A percentile compares a stretch with the other conserved stretches of the same genome.
phyloP scores from a whole-genome alignment of 2,329 filamentous ascomycete genomes.

The Aspergillus felis region DNA sequence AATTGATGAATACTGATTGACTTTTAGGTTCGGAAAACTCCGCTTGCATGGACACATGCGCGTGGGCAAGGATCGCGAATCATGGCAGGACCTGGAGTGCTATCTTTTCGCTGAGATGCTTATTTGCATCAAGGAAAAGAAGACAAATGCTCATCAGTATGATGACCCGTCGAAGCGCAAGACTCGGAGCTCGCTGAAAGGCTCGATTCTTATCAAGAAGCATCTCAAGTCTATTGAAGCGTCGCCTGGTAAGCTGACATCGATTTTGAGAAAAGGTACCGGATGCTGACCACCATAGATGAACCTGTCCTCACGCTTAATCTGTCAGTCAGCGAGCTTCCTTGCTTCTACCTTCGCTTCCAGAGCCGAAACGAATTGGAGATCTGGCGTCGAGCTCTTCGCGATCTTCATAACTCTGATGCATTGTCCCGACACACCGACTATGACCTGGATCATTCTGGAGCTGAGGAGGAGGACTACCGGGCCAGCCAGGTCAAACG shows the following conservation, averaged over 20 bases:
- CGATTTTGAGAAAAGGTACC: background rate
- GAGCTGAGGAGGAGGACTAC: constrained; percentile 85
- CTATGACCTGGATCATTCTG: constrained; percentile 74
- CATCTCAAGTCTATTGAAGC: constrained; percentile 87
- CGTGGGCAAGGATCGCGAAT: constrained; percentile 92
- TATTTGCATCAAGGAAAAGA: constrained; percentile 99
- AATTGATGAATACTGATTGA: background rate
- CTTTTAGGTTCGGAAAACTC: constrained; percentile 81
- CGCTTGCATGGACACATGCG: constrained; percentile 83
- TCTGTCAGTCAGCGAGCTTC: constrained; percentile 85
- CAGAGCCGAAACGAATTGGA: constrained; percentile 75
- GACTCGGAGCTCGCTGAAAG: constrained; percentile 84
- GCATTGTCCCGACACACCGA: constrained; percentile 62
- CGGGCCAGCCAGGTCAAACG: constrained; percentile 58
- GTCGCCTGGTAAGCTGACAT: constrained; percentile 39
- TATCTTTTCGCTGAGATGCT: constrained; percentile 98
- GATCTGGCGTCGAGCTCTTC: constrained; percentile 80
- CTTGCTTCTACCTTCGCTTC: constrained; percentile 91
- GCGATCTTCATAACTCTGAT: constrained; percentile 75
- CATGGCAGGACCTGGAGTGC: constrained; percentile 97
- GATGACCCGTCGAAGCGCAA: constrained; percentile 58
- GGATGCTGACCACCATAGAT: constrained; percentile 44
- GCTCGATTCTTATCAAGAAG: constrained; percentile 97
- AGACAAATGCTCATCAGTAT: constrained; percentile 59
- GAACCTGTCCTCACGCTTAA: constrained; percentile 84